These are phyloP conservation scores for Plectosphaerella cucumerina DNA, from an alignment of 2,329 filamentous ascomycete species.

Conservation along the genomic window DNA sequence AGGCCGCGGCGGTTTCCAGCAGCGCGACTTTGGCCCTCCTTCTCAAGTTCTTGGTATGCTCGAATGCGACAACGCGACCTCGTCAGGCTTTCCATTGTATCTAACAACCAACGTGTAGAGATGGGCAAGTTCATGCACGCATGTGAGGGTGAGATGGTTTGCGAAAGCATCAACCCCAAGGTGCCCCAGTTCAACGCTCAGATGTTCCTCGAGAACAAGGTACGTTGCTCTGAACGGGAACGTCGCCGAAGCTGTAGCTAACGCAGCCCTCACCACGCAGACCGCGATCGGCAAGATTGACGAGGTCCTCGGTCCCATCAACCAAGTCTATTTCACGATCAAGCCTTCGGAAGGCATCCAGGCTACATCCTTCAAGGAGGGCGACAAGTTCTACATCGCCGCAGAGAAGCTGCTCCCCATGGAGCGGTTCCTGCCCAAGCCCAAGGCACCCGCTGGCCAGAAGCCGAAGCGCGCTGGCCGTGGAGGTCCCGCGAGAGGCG, in stretches of 20 bases:
- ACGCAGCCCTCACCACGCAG: slow-evolving; percentile 29
- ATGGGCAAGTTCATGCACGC: slow-evolving; percentile 94
- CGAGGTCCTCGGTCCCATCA: slow-evolving; percentile 95
- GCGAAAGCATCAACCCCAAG: slow-evolving; percentile 91
- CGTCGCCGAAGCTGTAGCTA: neutral
- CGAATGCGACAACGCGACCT: neutral
- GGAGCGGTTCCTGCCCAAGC: slow-evolving; percentile 95
- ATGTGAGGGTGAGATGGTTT: slow-evolving; percentile 96
- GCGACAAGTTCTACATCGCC: slow-evolving; percentile 96
- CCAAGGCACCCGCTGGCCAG: slow-evolving; percentile 65
- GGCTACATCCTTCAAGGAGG: slow-evolving; percentile 87
- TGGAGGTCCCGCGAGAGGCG: slow-evolving; percentile 30
- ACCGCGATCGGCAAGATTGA: slow-evolving; percentile 94
- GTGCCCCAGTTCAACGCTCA: slow-evolving; percentile 98
- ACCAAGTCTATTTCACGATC: slow-evolving; percentile 97
- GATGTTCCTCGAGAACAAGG: slow-evolving; percentile 99
- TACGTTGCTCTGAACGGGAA: slow-evolving; percentile 22
- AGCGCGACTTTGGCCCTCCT: slow-evolving; percentile 13
- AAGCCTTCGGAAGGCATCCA: slow-evolving; percentile 97
- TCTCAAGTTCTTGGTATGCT: slow-evolving; percentile 13
- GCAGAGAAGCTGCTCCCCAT: slow-evolving; percentile 91
- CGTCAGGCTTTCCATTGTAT: neutral
- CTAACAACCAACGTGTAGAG: slow-evolving; percentile 45
- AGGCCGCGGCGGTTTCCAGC: slow-evolving; percentile 14
- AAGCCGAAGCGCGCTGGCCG: slow-evolving; percentile 57